Percentiles rank a stretch among this genome's conserved stretches.
Conservation (phyloP, 2,329 filamentous ascomycete genomes). For the Sporothrix schenckii region DNA sequence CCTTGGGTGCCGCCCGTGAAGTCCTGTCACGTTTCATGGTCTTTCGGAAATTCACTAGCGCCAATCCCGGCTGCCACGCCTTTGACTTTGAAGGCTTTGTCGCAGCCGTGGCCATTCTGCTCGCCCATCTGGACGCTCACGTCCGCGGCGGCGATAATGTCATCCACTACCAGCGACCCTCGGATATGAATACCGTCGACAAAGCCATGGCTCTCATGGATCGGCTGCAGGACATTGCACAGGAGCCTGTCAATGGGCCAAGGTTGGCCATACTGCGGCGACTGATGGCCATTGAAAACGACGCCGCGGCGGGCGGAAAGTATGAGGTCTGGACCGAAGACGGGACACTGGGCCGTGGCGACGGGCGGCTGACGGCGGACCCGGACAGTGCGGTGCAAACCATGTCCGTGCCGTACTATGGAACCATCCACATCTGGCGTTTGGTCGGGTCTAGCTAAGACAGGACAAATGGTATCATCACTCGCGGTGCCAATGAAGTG, state of each 20-base stretch:
- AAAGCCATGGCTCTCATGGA: conserved; percentile 44
- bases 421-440: conserved; percentile 34
- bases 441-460: background rate
- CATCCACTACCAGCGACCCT: conserved; percentile 45
- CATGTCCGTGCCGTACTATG: conserved; percentile 36
- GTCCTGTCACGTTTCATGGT: conserved; percentile 44
- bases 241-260: conserved; percentile 41
- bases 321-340: conserved; percentile 25
- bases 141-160: conserved; percentile 38
- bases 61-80: conserved; percentile 39
- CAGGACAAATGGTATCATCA: background rate
- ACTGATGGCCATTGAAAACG: conserved; percentile 41
- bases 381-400: conserved; percentile 24
- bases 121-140: conserved; percentile 45
- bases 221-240: conserved; percentile 37
- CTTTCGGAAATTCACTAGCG: conserved; percentile 40
- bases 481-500: background rate
- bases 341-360: conserved; percentile 19
- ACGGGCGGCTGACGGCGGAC: conserved; percentile 19
- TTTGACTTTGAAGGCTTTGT: conserved; percentile 47
- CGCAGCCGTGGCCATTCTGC: conserved; percentile 45
- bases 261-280: conserved; percentile 41
- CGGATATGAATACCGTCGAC: conserved; percentile 48
- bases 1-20: conserved; percentile 46
- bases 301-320: conserved; percentile 34